Percentiles rank a stretch among this genome's conserved stretches.
Evolutionary conservation across 2,329 filamentous ascomycete genomes (phyloP).

Genomic region (Xylaria sp.): DNA sequence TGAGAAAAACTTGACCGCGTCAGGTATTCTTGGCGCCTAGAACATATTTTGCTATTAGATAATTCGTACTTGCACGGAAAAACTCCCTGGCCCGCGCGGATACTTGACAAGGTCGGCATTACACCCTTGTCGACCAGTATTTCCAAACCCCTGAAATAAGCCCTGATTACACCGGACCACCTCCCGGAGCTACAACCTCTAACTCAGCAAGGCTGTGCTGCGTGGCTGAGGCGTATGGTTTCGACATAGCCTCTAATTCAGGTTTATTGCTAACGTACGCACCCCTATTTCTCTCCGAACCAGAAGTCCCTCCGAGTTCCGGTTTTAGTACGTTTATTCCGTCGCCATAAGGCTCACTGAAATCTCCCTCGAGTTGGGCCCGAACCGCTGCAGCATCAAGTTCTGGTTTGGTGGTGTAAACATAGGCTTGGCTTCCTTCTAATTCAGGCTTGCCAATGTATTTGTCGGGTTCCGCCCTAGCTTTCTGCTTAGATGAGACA

Average conservation of each 20-base stretch:
- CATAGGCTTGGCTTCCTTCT: constrained; percentile 8
- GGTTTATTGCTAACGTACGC: constrained; percentile 4
- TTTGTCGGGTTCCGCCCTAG: neutral
- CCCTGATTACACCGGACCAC: neutral
- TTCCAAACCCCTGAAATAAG: too few species aligned
- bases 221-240: too few species aligned
- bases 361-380: constrained; percentile 5
- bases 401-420: constrained; percentile 7
- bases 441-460: constrained; percentile 8
- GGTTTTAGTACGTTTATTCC: constrained; percentile 6
- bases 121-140: too few species aligned
- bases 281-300: constrained; percentile 13
- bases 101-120: too few species aligned
- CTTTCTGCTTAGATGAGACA: too few species aligned
- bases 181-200: neutral
- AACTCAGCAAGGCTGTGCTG: neutral
- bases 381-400: neutral
- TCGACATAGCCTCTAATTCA: constrained; percentile 7
- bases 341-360: neutral
- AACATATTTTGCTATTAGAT: too few species aligned
- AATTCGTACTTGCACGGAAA: too few species aligned
- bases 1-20: too few species aligned
- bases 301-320: constrained; percentile 10
- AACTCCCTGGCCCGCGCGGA: too few species aligned
- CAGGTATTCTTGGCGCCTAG: too few species aligned